These are phyloP conservation scores for Anacardium occidentale DNA, from an alignment of 345 rosid genomes.

Conservation along the genomic window DNA sequence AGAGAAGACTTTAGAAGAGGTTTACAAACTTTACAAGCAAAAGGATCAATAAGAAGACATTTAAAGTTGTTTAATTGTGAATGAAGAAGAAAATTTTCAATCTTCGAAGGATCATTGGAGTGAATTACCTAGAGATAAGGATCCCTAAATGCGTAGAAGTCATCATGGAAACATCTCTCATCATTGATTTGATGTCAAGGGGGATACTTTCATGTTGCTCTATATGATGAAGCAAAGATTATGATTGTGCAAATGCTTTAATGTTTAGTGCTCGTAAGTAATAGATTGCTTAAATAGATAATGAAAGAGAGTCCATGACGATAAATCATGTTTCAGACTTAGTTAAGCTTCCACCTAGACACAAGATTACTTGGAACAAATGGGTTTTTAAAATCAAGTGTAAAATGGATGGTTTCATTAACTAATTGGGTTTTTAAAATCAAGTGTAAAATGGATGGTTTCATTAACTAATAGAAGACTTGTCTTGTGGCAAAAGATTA, in stretches of 20 bases:
- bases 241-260: not conserved
- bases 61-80: not conserved
- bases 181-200: not conserved
- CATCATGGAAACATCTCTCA: not conserved
- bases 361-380: slow-evolving; percentile 2
- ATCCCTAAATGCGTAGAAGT: not conserved
- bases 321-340: not conserved
- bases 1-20: not conserved
- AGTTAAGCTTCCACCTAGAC: not conserved
- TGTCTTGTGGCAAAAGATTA: not conserved
- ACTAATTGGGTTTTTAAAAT: slow-evolving; percentile 7
- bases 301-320: slow-evolving; percentile 15
- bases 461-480: slow-evolving; percentile 3
- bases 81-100: not conserved
- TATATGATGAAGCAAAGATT: not conserved
- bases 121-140: too few relatives aligned
- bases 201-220: not conserved
- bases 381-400: slow-evolving; percentile 10
- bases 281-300: not conserved
- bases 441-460: not conserved
- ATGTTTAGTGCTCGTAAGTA: not conserved
- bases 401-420: not conserved
- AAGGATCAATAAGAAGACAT: too few relatives aligned
- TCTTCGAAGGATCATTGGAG: too few relatives aligned
- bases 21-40: too few relatives aligned